Base-by-base conservation (phyloP, 768 basidiomycete species). In the Coprinopsis cinerea region DNA sequence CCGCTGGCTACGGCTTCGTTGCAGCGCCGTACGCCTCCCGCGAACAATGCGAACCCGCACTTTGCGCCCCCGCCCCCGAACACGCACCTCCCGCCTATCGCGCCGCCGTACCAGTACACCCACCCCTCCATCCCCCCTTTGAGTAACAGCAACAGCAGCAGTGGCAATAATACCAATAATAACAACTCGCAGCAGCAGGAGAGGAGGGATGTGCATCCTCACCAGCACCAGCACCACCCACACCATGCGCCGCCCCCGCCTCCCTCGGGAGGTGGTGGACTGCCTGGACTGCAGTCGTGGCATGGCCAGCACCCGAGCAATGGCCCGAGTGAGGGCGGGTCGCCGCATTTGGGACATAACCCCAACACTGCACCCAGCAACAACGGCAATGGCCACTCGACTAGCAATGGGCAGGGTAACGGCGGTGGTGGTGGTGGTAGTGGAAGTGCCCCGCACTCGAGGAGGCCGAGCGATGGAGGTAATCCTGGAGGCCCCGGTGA, bases 1-100 rank as follows among this genome's bases (percentile, higher is more conserved):
- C 83, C 85, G 0, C 68, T 87, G 27, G 78, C 83, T 9, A 61
- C 71, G 2, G 65, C 76, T 2, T 69, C 74, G 18, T 65, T 81
- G 46, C 72, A 73, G 54, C 71, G 74, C 34, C 74, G 78, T 56
- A 75, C 75, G 2, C 76, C 80, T 17, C 76, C 81, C 52, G 42
- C 34, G 47, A 54, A 39, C 46, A 39, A 41, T 30, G 30, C 26
- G 10, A 10, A 39, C 36, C 11, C 36, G 11, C 36, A 39, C 36
- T 9, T 39, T 18, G 10, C 36, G 36, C 66, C 20, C 61, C 68
- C 22, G 67, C 54, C 52, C 36, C 30, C 30, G 30, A 7, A 32
- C n/a, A n/a, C 60, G 24, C 54, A 58, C 39, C 57, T 61, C 54
- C 47, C 54, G n/a, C 40, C 48, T 1, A 51, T 57, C 44, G 37